phyloP scores from a whole-genome alignment of 2,329 filamentous ascomycete genomes.

The Botrytis fabae region DNA sequence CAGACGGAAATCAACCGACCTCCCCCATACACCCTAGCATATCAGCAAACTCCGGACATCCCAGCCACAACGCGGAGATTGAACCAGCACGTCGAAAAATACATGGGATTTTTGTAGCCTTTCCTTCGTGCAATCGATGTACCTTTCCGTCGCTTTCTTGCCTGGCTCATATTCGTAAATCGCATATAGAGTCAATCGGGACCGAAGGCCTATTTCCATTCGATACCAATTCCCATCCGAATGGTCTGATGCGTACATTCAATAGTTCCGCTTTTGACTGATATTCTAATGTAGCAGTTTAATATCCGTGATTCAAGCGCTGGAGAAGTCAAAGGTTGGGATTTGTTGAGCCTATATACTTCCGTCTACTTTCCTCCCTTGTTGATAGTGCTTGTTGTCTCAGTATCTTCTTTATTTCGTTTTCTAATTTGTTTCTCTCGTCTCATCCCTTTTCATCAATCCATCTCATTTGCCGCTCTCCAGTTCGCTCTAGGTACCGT shows the following conservation, averaged over 20 bases:
- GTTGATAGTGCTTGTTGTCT: neutral
- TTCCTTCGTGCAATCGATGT: neutral
- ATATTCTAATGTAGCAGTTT: neutral
- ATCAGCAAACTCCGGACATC: neutral
- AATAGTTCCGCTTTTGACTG: neutral
- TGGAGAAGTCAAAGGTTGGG: neutral
- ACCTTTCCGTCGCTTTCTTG: neutral
- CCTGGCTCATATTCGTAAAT: no score
- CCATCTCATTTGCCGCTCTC: neutral
- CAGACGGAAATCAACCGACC: neutral
- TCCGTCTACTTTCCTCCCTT: neutral
- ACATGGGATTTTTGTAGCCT: neutral
- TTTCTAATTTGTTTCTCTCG: neutral
- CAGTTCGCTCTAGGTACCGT: neutral
- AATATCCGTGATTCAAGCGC: slow-evolving; percentile 9
- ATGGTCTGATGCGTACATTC: neutral
- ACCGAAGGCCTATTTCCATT: neutral
- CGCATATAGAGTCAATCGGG: neutral
- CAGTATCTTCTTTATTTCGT: neutral
- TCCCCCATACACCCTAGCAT: neutral
- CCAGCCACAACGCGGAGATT: slow-evolving; percentile 10
- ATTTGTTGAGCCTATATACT: neutral
- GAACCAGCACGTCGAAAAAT: neutral
- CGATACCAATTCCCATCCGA: neutral
- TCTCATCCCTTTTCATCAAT: neutral